Evolutionary conservation across 305 asterid genomes (phyloP).

Genomic region (Caryopteris hybrid): DNA sequence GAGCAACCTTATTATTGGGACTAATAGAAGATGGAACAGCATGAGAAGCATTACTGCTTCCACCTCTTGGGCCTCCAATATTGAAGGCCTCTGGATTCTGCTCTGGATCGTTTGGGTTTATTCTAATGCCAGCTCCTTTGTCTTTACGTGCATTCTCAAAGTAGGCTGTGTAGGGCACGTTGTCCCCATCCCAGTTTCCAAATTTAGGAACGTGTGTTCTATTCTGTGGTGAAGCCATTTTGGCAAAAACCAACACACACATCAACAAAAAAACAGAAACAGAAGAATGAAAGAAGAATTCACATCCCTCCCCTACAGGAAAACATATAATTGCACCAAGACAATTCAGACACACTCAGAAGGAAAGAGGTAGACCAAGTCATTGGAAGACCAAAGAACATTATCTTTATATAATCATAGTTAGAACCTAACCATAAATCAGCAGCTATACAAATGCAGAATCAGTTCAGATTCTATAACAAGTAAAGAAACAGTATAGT

Average conservation of each 20-base stretch:
- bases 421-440: not conserved
- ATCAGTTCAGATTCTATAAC: not conserved
- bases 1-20: not conserved
- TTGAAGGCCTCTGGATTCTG: slow-evolving; percentile 68
- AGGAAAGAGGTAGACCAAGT: not conserved
- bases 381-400: no score
- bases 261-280: no score
- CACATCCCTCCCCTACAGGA: not conserved
- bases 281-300: not conserved
- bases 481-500: not conserved
- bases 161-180: slow-evolving; percentile 65
- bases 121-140: slow-evolving; percentile 31
- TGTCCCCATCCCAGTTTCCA: slow-evolving; percentile 74
- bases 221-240: slow-evolving; percentile 30
- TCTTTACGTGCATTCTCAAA: slow-evolving; percentile 72
- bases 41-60: not conserved
- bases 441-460: not conserved
- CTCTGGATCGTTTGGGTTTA: slow-evolving; percentile 80
- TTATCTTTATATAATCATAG: no score
- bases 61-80: slow-evolving; percentile 4
- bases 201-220: slow-evolving; percentile 64
- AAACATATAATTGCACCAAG: not conserved
- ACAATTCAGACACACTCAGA: not conserved
- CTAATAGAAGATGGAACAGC: not conserved
- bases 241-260: not conserved